Evolutionary conservation across 768 basidiomycete species (phyloP).

Genomic region (Candolleomyces eurysporus): DNA sequence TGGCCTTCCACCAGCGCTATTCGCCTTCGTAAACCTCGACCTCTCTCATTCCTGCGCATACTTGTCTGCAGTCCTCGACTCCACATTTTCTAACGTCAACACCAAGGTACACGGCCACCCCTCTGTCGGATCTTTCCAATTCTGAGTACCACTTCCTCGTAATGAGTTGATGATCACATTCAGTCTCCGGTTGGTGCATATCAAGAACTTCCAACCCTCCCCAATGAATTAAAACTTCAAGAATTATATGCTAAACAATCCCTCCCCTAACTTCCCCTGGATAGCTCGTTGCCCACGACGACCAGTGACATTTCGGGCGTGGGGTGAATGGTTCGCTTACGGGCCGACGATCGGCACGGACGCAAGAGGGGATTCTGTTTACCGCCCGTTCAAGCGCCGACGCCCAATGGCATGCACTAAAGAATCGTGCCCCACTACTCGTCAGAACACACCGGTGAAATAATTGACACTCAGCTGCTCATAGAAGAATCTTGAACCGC

Average conservation of each 20-base stretch:
- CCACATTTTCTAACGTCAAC: not conserved
- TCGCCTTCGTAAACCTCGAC: not conserved
- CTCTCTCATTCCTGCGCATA: not conserved
- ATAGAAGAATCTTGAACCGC: too few relatives aligned
- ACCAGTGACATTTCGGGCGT: too few relatives aligned
- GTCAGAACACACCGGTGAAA: not conserved
- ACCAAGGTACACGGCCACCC: not conserved
- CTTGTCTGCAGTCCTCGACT: not conserved
- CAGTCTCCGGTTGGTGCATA: slow-evolving; percentile 1
- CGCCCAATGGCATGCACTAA: too few relatives aligned
- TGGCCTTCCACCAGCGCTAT: not conserved
- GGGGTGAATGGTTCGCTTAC: too few relatives aligned
- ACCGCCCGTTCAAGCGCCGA: too few relatives aligned
- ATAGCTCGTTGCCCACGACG: too few relatives aligned
- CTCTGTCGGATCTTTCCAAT: not conserved
- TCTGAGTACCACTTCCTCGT: not conserved
- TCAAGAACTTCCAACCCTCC: slow-evolving; percentile 58
- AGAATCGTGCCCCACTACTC: too few relatives aligned
- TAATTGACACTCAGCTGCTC: too few relatives aligned
- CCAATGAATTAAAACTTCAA: slow-evolving; percentile 29
- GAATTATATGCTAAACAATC: too few relatives aligned
- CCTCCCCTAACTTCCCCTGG: too few relatives aligned
- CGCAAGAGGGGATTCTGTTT: too few relatives aligned
- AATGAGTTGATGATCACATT: not conserved
- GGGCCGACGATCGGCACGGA: too few relatives aligned